Percentiles rank a stretch among this genome's conserved stretches.
phyloP scores from a whole-genome alignment of 164 flowering plant genomes.

The Tetrastigma voinierianum region DNA sequence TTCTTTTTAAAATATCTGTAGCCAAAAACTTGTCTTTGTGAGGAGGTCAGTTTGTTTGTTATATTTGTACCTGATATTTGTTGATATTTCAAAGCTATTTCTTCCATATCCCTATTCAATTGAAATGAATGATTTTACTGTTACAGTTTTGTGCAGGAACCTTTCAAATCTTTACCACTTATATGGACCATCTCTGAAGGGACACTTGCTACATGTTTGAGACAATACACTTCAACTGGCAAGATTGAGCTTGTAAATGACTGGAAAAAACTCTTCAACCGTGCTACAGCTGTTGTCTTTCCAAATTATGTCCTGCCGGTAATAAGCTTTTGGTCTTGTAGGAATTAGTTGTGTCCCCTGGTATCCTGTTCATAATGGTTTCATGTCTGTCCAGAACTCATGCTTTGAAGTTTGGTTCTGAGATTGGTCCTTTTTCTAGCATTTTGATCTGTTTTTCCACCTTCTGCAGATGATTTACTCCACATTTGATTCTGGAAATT shows the following conservation, averaged over 20 bases:
- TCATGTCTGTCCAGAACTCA: neutral
- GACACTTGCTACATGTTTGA: slow-evolving; percentile 61
- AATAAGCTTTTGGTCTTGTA: slow-evolving; percentile 19
- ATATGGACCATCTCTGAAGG: slow-evolving; percentile 87
- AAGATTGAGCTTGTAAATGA: slow-evolving; percentile 57
- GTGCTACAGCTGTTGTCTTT: slow-evolving; percentile 87
- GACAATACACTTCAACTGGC: slow-evolving; percentile 54
- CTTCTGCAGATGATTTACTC: slow-evolving; percentile 68
- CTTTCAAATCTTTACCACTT: slow-evolving; percentile 84
- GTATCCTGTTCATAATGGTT: neutral
- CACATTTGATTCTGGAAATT: slow-evolving; percentile 76
- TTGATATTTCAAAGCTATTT: too few relatives aligned
- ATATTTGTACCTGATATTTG: too few relatives aligned
- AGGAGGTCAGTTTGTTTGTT: too few relatives aligned
- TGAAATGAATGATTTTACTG: slow-evolving; percentile 29
- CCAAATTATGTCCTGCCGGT: slow-evolving; percentile 83
- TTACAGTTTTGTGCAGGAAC: slow-evolving; percentile 92
- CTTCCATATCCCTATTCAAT: neutral
- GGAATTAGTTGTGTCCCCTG: too few relatives aligned
- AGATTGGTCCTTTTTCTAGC: neutral
- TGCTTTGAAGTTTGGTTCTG: slow-evolving; percentile 1
- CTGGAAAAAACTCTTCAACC: slow-evolving; percentile 80
- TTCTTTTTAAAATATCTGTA: too few relatives aligned
- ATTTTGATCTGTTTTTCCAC: slow-evolving; percentile 6
- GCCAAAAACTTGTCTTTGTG: too few relatives aligned